Percentiles rank a stretch among this genome's conserved stretches.
Conservation (phyloP, 495 filamentous ascomycete species). For the Xylaria bambusicola region DNA sequence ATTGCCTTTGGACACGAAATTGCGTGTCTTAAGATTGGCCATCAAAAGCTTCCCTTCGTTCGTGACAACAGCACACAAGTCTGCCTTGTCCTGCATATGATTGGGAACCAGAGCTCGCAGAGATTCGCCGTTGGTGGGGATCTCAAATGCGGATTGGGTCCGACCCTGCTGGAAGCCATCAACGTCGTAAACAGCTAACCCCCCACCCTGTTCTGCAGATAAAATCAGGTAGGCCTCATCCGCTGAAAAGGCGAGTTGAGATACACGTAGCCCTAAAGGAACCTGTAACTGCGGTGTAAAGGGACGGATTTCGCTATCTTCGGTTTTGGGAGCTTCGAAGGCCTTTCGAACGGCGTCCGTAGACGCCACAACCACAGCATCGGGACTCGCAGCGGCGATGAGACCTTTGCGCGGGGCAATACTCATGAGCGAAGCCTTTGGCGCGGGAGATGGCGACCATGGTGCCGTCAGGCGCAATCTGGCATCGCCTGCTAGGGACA, state of each 20-base stretch:
- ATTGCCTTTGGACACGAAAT: conserved; percentile 57
- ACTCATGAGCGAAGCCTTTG: conserved; percentile 81
- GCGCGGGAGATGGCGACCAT: conserved; percentile 78
- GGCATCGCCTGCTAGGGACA: conserved; percentile 73
- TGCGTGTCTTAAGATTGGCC: conserved; percentile 72
- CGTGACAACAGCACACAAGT: conserved; percentile 77
- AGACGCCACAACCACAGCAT: conserved; percentile 71
- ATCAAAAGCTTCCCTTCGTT: conserved; percentile 77
- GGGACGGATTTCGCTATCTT: conserved; percentile 63
- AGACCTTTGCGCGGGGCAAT: conserved; percentile 80
- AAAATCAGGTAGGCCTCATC: conserved; percentile 83
- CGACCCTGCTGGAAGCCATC: conserved; percentile 63
- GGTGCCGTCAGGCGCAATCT: conserved; percentile 78
- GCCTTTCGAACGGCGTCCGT: conserved; percentile 78
- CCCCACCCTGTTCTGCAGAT: conserved; percentile 78
- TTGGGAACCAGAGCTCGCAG: conserved; percentile 81
- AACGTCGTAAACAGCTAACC: conserved; percentile 80
- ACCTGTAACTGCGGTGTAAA: conserved; percentile 77
- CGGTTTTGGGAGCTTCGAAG: conserved; percentile 60
- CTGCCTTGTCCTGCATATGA: conserved; percentile 64
- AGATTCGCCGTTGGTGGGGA: conserved; percentile 72
- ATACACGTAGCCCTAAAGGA: conserved; percentile 70
- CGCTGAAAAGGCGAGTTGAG: conserved; percentile 86
- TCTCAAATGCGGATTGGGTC: conserved; percentile 66
- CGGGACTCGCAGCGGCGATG: conserved; percentile 83